A percentile compares a stretch with the other conserved stretches of the same genome.
These are phyloP conservation scores for Saccharomyces paradoxus DNA, from an alignment of 805 yeast species.

Conservation along the genomic window DNA sequence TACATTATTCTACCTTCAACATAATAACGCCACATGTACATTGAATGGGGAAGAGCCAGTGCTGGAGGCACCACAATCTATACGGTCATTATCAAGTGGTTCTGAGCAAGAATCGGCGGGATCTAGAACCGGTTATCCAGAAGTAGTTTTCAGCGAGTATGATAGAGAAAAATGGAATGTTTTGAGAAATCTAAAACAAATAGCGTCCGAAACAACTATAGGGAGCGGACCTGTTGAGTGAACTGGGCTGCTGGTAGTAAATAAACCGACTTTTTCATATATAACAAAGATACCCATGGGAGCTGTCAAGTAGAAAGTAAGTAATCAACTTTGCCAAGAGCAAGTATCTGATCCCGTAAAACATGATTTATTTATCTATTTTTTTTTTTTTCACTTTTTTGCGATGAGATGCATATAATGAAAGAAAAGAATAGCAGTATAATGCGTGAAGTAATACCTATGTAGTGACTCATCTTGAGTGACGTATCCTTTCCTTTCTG, in stretches of 20 bases:
- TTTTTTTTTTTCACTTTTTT: neutral
- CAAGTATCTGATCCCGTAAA: neutral
- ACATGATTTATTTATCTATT: neutral
- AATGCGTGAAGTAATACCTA: neutral
- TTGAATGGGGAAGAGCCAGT: conserved; percentile 1
- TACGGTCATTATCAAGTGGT: conserved; percentile 3
- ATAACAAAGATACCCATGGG: neutral
- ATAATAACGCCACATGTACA: conserved; percentile 5
- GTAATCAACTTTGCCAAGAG: no score
- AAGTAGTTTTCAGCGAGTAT: conserved; percentile 26
- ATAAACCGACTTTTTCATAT: neutral
- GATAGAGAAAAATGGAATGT: conserved; percentile 31
- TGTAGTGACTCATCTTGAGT: neutral
- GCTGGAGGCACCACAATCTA: conserved; percentile 1
- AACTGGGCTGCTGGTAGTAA: neutral
- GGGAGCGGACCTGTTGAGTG: neutral
- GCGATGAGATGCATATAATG: neutral
- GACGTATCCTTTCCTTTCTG: neutral
- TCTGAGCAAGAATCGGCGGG: conserved; percentile 6
- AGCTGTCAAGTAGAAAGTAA: neutral
- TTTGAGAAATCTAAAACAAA: conserved; percentile 1
- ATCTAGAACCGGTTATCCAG: conserved; percentile 19
- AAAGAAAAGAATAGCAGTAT: neutral
- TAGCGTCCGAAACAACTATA: neutral
- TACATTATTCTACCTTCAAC: conserved; percentile 9